Conservation (phyloP, 192 early-diverging fungal genomes). For the Martensiomyces pterosporus region DNA sequence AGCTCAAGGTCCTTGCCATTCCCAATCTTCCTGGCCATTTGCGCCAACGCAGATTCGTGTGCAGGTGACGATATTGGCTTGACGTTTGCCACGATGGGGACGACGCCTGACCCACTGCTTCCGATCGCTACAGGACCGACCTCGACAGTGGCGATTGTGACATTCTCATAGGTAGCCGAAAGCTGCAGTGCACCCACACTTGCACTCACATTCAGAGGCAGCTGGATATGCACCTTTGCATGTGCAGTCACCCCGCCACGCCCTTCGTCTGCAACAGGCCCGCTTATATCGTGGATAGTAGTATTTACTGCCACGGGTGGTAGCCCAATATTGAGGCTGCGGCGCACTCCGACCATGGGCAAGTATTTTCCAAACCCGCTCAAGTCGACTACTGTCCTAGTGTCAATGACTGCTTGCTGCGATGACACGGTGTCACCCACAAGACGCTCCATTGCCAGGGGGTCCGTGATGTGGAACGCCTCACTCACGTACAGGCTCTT, state of each 20-base stretch:
- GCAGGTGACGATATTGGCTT: slow-evolving; percentile 6
- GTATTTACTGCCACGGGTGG: slow-evolving; percentile 8
- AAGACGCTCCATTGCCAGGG: slow-evolving; percentile 26
- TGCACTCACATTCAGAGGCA: slow-evolving; percentile 15
- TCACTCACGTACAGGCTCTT: slow-evolving; percentile 15
- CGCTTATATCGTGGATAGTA: slow-evolving; percentile 13
- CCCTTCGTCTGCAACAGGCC: slow-evolving; percentile 11
- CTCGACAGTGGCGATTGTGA: slow-evolving; percentile 14
- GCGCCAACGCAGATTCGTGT: slow-evolving; percentile 27
- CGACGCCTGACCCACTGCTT: not conserved
- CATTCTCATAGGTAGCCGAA: slow-evolving; percentile 13
- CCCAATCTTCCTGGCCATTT: slow-evolving; percentile 6
- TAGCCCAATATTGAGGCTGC: slow-evolving; percentile 15
- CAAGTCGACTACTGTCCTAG: slow-evolving; percentile 11
- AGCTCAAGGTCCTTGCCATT: slow-evolving; percentile 11
- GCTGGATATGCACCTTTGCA: slow-evolving; percentile 6
- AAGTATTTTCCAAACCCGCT: slow-evolving; percentile 33
- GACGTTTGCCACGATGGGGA: slow-evolving; percentile 11
- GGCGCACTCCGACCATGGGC: slow-evolving; percentile 13
- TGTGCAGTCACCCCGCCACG: slow-evolving; percentile 15
- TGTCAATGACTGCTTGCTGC: slow-evolving; percentile 14
- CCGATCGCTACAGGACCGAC: slow-evolving; percentile 14
- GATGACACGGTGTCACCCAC: slow-evolving; percentile 10
- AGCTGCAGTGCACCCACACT: slow-evolving; percentile 21
- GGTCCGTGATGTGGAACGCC: slow-evolving; percentile 24